phyloP scores from a whole-genome alignment of 2,329 filamentous ascomycete genomes.

The Aquanectria penicillioides region DNA sequence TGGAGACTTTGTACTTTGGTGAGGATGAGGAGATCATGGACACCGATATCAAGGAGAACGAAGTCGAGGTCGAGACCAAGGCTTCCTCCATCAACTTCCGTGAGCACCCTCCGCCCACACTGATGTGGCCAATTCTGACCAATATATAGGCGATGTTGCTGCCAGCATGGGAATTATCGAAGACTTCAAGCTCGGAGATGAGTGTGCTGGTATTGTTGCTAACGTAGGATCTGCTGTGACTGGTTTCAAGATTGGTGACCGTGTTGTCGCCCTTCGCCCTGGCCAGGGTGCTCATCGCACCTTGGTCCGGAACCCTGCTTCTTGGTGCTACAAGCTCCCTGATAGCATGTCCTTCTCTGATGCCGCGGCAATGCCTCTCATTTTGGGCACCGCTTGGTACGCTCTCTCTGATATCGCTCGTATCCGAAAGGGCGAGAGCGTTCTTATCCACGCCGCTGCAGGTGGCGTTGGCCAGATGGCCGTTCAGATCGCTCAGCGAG shows the following conservation, averaged over 20 bases:
- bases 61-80: conserved; percentile 22
- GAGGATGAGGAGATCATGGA: conserved; percentile 24
- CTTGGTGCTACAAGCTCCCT: conserved; percentile 25
- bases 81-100: conserved; percentile 23
- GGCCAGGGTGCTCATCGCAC: conserved; percentile 37
- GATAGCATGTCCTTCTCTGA: conserved; percentile 22
- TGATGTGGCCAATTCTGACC: conserved; percentile 15
- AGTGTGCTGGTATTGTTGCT: conserved; percentile 28
- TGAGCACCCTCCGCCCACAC: conserved; percentile 27
- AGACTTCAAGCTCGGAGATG: conserved; percentile 38
- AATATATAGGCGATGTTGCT: conserved; percentile 32
- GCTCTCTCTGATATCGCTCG: conserved; percentile 15
- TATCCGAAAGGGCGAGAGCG: conserved; percentile 26
- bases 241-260: conserved; percentile 14
- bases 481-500: conserved; percentile 35
- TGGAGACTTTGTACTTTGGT: conserved; percentile 21
- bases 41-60: conserved; percentile 11
- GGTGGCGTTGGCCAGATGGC: conserved; percentile 42
- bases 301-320: conserved; percentile 41
- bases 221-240: conserved; percentile 21
- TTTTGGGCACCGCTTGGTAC: conserved; percentile 17
- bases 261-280: conserved; percentile 18
- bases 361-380: conserved; percentile 12
- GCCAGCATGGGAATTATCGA: conserved; percentile 38
- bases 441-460: conserved; percentile 42